Percentiles rank a stretch among this genome's conserved stretches.
Conservation (phyloP, 768 basidiomycete genomes). For the Pisolithus orientalis region DNA sequence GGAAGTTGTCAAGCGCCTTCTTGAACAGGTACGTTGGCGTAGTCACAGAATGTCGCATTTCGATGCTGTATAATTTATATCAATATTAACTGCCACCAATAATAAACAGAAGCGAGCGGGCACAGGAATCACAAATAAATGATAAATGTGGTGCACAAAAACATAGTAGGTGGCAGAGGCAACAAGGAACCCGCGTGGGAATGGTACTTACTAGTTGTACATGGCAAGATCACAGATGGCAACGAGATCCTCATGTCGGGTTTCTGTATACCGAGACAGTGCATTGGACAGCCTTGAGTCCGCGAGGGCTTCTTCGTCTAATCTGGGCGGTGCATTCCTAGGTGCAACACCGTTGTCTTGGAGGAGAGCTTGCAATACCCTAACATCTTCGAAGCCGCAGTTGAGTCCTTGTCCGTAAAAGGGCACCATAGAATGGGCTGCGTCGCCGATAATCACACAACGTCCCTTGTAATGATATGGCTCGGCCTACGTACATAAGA, state of each 20-base stretch:
- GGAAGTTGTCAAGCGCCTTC: constrained; percentile 71
- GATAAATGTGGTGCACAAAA: neutral
- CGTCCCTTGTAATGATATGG: constrained; percentile 91
- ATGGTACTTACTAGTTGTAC: constrained; percentile 85
- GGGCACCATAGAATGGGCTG: constrained; percentile 98
- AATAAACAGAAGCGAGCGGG: constrained; percentile 13
- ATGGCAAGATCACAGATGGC: constrained; percentile 92
- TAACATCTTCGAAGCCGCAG: constrained; percentile 95
- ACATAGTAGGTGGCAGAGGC: neutral
- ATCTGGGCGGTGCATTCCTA: constrained; percentile 27
- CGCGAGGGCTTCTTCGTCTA: constrained; percentile 26
- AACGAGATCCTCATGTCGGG: constrained; percentile 79
- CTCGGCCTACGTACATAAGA: constrained; percentile 44
- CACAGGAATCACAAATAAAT: neutral
- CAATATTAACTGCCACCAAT: constrained; percentile 10
- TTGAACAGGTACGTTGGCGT: constrained; percentile 74
- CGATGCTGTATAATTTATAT: constrained; percentile 48
- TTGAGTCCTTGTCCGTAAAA: constrained; percentile 97
- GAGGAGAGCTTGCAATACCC: constrained; percentile 75
- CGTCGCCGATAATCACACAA: constrained; percentile 86
- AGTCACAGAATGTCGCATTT: constrained; percentile 92
- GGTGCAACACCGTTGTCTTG: constrained; percentile 61
- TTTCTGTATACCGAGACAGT: constrained; percentile 72
- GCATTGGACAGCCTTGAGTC: constrained; percentile 60
- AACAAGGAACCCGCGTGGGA: constrained; percentile 17